Conservation (phyloP, 2,329 filamentous ascomycete species). For the Ascomycota sp. region DNA sequence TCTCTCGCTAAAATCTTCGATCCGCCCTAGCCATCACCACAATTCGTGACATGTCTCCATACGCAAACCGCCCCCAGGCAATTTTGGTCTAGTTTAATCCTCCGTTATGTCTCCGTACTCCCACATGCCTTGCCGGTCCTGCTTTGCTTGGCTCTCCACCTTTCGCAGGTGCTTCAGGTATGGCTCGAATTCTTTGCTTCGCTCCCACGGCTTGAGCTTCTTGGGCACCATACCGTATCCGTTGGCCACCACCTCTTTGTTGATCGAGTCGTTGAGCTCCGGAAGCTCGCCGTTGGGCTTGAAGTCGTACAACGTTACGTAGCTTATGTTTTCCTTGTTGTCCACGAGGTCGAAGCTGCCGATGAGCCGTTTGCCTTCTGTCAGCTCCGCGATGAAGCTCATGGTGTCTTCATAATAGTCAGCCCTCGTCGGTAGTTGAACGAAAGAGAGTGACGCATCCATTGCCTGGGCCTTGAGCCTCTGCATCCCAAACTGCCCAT, state of each 20-base stretch:
- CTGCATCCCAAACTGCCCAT: conserved; percentile 57
- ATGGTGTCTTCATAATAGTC: conserved; percentile 75
- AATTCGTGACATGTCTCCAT: no score
- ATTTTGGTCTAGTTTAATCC: conserved; percentile 34
- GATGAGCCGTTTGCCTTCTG: conserved; percentile 58
- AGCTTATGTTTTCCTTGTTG: conserved; percentile 57
- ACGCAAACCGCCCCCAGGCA: no score
- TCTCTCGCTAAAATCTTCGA: no score
- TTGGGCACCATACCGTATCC: conserved; percentile 80
- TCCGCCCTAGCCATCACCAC: no score
- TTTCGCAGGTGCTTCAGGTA: conserved; percentile 53
- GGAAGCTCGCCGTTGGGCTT: conserved; percentile 33
- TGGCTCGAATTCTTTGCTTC: conserved; percentile 44
- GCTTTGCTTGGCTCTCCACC: conserved; percentile 61
- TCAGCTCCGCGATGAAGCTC: conserved; percentile 52
- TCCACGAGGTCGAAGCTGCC: conserved; percentile 79
- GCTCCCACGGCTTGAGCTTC: conserved; percentile 86
- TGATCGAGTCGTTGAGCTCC: conserved; percentile 58
- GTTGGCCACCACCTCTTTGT: conserved; percentile 65
- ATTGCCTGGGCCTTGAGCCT: conserved; percentile 74
- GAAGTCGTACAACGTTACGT: conserved; percentile 75
- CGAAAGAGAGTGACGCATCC: conserved; percentile 70
- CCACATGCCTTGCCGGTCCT: conserved; percentile 73
- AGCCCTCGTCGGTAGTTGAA: conserved; percentile 64
- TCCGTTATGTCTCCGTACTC: conserved; percentile 95